Evolutionary conservation across 805 yeast species (phyloP), one percentile per base, ranked within the genome.

Genomic region (Barnettozyma salicaria): DNA sequence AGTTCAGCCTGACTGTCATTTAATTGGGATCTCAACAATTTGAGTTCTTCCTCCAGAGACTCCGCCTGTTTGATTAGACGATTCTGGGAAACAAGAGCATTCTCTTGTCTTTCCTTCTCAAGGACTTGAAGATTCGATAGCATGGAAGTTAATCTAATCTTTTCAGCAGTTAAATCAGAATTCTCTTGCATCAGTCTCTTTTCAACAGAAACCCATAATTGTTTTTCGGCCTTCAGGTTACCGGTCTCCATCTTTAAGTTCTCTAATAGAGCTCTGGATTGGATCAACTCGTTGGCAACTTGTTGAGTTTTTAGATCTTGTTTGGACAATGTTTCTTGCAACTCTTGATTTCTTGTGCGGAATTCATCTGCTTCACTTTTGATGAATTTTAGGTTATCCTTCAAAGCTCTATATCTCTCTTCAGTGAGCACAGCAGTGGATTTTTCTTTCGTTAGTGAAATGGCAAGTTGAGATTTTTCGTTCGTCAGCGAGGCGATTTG

Each of bases 41-140:
- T 63, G 30, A 74, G 45, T 33, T 76, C 76, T 22, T 43, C 40
- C 44, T 76, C 75, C 20, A 78, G 61, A 18, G 69, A 56, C 31
- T 70, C 72, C 9, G 78, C 60, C 33, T 75, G 76, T 18, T 63
- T 58, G 7, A 68, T 51, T 35, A 77, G 65, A 28, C 80, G 63
- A 11, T 64, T 58, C 16, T 76, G 66, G 5, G 78, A 52, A 26
- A 76, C 79, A 16, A 61, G 53, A 32, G 72, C 65, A 6, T 74
- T 61, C 1, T 58, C 46, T 34, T 80, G 82, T 36, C 88, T 68
- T 52, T 84, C 89, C 36, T 67, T 67, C 39, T 76, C 75, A 27
- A 76, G 52, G 2, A 76, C 51, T 56, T 84, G 90, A 30, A 85
- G 59, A 48, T 72, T 80, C 7, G 71, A 56, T 8, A 83, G 68